Base-by-base conservation (phyloP, 1,139 yeast genomes). In the Scheffersomyces cryptocercus region DNA sequence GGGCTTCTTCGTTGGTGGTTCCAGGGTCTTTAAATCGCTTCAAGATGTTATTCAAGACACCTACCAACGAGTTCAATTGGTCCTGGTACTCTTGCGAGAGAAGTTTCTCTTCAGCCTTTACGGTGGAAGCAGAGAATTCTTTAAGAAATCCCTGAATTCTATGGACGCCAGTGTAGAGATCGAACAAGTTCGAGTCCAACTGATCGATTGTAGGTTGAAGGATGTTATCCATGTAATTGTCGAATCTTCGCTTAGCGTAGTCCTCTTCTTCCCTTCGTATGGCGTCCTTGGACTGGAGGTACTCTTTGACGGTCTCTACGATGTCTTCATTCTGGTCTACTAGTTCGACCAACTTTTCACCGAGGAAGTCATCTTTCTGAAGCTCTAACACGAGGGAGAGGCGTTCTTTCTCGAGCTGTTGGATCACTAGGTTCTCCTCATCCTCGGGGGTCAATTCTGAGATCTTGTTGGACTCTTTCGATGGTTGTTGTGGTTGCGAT, bases 301-400 rank as follows among this genome's bases (percentile, higher is more conserved):
- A 74, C n/a, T 68, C 73, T 34, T 64, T 62, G 5, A 76, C 68
- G 0, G 70, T 67, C 5, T 61, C 65, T 4, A 75, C 55, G 28
- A 77, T 63, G 15, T 70, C 75, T 34, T 68, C 61, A 48, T 75
- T 72, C 48, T 74, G 76, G 20, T 54, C 56, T 3, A 75, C 55
- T 26, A 75, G 47, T 28, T 65, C 70, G n/a, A 50, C 41, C 45
- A 76, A 54, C 49, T 68, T 70, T 12, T 55, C 63, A 1, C 65
- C 47, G 1, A 73, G 41, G 44, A 55, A 70, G 36, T 75, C 79
- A 43, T 75, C 76, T 39, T 69, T 61, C 51, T 77, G 81, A 2
- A 78, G 58, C 29, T 70, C 75, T 70, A 73, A 63, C 6, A 76
- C 59, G 29, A 75, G 48, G 11, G 56, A 58, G 5, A 74, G 44